Conservation (phyloP, 306 rosid genomes). For the Rosa chinensis region DNA sequence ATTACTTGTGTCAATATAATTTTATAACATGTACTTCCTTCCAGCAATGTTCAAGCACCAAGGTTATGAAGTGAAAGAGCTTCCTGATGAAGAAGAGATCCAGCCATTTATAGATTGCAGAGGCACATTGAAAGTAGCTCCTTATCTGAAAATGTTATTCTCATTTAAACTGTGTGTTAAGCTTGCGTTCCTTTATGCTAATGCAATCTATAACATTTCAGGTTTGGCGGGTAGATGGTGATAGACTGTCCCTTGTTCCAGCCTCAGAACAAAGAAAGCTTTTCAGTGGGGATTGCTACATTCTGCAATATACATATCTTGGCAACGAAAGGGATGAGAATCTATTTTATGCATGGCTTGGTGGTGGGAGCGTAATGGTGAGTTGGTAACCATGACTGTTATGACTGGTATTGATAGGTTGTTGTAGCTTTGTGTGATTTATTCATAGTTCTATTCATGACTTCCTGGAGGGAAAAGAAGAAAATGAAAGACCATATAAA, state of each 20-base stretch:
- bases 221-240: conserved; percentile 92
- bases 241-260: conserved; percentile 54
- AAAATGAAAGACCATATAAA: neutral
- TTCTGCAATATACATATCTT: conserved; percentile 66
- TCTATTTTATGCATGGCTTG: conserved; percentile 82
- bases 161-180: too few species aligned
- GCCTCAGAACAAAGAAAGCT: conserved; percentile 56
- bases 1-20: conserved; percentile 7
- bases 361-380: conserved; percentile 59
- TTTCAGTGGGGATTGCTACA: conserved; percentile 87
- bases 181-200: neutral
- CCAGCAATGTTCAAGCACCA: conserved; percentile 99
- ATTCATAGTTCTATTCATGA: neutral
- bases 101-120: conserved; percentile 60
- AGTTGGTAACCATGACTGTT: conserved; percentile 16
- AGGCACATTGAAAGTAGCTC: conserved; percentile 73
- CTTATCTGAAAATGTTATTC: too few species aligned
- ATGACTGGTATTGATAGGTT: conserved; percentile 8
- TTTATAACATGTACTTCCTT: conserved; percentile 23
- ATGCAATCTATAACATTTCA: conserved; percentile 33
- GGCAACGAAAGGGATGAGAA: conserved; percentile 74
- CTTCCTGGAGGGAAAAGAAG: neutral
- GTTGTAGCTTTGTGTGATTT: neutral
- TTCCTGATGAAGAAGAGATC: conserved; percentile 69
- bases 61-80: conserved; percentile 89